Evolutionary conservation across 2,329 filamentous ascomycete genomes (phyloP).

Genomic region (Neurospora sp.): DNA sequence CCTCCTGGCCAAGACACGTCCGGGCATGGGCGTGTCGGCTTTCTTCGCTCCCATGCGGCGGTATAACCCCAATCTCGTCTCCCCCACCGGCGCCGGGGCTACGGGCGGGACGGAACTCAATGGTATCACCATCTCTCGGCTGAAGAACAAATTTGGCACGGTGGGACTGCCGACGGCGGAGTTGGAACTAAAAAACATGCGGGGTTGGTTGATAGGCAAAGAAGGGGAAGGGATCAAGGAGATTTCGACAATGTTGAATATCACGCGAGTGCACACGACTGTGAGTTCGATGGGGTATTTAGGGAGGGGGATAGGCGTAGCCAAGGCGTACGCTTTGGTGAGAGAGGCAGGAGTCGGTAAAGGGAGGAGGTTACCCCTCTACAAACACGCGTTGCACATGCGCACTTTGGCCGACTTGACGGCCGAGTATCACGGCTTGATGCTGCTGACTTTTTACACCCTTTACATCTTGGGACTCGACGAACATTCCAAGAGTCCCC

Average conservation of each 20-base stretch:
- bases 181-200: conserved; percentile 53
- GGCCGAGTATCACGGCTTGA: conserved; percentile 44
- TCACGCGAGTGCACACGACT: conserved; percentile 52
- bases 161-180: conserved; percentile 63
- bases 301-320: conserved; percentile 46
- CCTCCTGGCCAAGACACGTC: conserved; percentile 49
- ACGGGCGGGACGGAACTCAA: conserved; percentile 43
- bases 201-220: conserved; percentile 56
- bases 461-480: conserved; percentile 44
- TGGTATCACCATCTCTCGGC: conserved; percentile 55
- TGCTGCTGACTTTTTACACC: conserved; percentile 46
- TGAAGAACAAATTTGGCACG: conserved; percentile 67
- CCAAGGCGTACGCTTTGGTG: conserved; percentile 35
- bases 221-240: conserved; percentile 59
- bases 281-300: conserved; percentile 42
- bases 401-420: conserved; percentile 47
- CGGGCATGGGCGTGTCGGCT: conserved; percentile 41
- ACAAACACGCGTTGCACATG: conserved; percentile 46
- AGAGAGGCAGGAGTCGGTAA: too few species aligned
- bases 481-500: conserved; percentile 25
- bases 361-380: conserved; percentile 25
- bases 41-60: conserved; percentile 57
- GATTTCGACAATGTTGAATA: conserved; percentile 58
- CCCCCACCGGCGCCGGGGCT: conserved; percentile 15
- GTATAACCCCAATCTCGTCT: conserved; percentile 20